Evolutionary conservation across 345 rosid genomes (phyloP), one percentile per base, ranked within the genome.

Genomic region (Eucalyptus regnans): DNA sequence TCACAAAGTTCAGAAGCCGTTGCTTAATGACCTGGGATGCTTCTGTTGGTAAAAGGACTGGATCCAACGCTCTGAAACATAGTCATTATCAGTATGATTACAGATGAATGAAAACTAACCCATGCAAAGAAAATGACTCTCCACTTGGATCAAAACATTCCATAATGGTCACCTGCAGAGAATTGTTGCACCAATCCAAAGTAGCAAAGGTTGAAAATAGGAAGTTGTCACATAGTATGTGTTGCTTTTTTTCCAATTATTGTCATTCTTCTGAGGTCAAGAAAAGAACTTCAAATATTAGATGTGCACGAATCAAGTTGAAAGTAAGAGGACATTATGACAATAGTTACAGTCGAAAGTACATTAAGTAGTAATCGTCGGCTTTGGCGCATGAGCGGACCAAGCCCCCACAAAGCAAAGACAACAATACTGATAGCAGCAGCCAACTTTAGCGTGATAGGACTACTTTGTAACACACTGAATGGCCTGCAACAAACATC

Each of bases 321-420:
- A 76, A 76, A 76, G 48, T 37, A 41, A 76, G 84, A 76, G 48
- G 84, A 76, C 48, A 41, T 76, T 10, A 41, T 41, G 84, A 76
- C 48, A 41, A 20, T 6, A 41, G 84, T 41, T 76, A 9, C 84
- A 76, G 84, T 76, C 86, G 80, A 87, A 22, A 89, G 64, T 93
- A 97, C 99, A 90, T 93, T 91, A 49, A 95, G 90, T 81, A 95
- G 88, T 87, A 93, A 88, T 89, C 91, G 89, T 93, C 97, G 91
- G 91, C 91, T 87, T 88, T 92, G 91, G 87, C 91, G 94, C 89
- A 96, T 60, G 62, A 97, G 95, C 20, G 99, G 99, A 87, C 89
- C 94, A 88, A 97, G 94, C 89, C 98, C 96, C 98, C 99, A 97
- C 71, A 93, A 88, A 86, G 97, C 95, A 95, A 97, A 96, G 87